Evolutionary conservation across 441 rosid species (phyloP).

Genomic region (Daphne laureola): DNA sequence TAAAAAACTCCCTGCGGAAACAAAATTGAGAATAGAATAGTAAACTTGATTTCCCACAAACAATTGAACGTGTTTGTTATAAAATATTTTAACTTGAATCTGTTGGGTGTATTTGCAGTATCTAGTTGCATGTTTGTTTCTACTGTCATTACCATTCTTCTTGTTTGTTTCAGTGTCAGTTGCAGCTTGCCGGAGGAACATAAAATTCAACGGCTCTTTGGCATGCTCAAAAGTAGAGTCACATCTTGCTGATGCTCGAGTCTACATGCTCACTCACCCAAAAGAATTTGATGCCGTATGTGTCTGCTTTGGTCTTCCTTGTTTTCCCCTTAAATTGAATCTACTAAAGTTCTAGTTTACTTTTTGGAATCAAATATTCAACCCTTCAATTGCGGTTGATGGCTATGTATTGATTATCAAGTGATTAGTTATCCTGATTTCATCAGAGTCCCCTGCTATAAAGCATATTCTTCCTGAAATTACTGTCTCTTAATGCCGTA

Average conservation of each 20-base stretch:
- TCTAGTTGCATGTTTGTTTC: too few relatives aligned
- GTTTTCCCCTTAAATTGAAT: too few relatives aligned
- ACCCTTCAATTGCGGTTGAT: too few relatives aligned
- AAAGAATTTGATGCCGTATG: conserved; percentile 95
- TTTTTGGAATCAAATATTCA: too few relatives aligned
- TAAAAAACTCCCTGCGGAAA: too few relatives aligned
- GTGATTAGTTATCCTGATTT: not conserved
- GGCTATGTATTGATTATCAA: not conserved
- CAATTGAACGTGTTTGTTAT: too few relatives aligned
- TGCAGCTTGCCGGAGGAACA: conserved; percentile 87
- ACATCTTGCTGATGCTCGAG: conserved; percentile 89
- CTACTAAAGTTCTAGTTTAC: too few relatives aligned
- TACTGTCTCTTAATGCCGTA: conserved; percentile 13
- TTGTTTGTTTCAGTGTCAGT: conserved; percentile 45
- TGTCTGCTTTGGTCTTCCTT: not conserved
- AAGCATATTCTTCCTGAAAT: not conserved
- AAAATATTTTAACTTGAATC: too few relatives aligned
- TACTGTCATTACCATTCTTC: not conserved
- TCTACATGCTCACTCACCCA: conserved; percentile 84
- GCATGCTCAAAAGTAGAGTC: conserved; percentile 90
- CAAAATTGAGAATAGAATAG: too few relatives aligned
- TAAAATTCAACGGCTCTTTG: conserved; percentile 80
- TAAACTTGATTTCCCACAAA: too few relatives aligned
- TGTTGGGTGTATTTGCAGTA: too few relatives aligned
- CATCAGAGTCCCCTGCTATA: too few relatives aligned